Conservation (phyloP, 371 early-diverging fungal species). For the Zopfochytrium polystomum region DNA sequence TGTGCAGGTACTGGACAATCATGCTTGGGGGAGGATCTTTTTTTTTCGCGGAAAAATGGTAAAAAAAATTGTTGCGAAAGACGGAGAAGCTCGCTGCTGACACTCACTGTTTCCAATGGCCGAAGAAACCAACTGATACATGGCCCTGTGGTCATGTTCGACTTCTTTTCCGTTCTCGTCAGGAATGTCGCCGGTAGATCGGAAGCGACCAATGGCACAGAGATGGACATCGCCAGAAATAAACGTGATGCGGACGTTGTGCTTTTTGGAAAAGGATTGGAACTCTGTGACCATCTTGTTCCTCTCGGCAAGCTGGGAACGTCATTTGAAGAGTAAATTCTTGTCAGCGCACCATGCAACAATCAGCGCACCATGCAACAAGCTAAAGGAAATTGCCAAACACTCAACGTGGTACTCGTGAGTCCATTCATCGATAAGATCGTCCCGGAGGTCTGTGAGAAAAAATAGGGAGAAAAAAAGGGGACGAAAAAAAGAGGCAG, state of each 20-base stretch:
- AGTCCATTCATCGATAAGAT: conserved; percentile 58
- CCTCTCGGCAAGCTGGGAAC: conserved; percentile 54
- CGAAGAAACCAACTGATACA: conserved; percentile 25
- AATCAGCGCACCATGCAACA: not conserved
- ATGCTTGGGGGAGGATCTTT: conserved; percentile 12
- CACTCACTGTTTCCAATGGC: conserved; percentile 28
- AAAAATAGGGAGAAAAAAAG: too few relatives aligned
- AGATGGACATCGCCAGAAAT: conserved; percentile 86
- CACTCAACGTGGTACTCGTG: conserved; percentile 64
- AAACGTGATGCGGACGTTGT: conserved; percentile 73
- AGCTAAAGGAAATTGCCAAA: not conserved
- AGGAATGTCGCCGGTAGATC: conserved; percentile 1
- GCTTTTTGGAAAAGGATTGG: conserved; percentile 60
- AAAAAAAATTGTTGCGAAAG: not conserved
- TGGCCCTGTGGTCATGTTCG: conserved; percentile 15
- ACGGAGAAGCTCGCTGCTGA: not conserved
- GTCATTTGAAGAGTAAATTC: too few relatives aligned
- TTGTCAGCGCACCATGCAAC: too few relatives aligned
- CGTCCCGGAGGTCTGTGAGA: conserved; percentile 66
- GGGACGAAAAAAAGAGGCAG: too few relatives aligned
- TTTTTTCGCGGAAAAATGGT: not conserved
- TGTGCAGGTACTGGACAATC: conserved; percentile 12
- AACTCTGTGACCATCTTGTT: conserved; percentile 61
- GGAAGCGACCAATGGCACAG: conserved; percentile 53
- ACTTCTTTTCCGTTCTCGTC: conserved; percentile 8